Percentiles rank a stretch among this genome's conserved stretches.
These are phyloP conservation scores for Ceratocystis ficicola DNA, from an alignment of 2,329 filamentous ascomycete species.

Conservation along the genomic window DNA sequence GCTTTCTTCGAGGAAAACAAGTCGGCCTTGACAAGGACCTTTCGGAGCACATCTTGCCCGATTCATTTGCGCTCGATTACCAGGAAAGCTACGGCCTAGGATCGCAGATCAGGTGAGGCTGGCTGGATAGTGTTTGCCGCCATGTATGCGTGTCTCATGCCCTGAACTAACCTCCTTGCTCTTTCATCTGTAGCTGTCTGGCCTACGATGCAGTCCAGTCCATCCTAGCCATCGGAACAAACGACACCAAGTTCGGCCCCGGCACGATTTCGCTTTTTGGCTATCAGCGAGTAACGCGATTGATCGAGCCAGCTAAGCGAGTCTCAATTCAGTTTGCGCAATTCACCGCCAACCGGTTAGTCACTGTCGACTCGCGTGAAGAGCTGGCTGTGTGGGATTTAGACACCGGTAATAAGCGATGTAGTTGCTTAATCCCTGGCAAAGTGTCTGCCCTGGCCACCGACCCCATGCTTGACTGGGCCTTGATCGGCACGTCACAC, in stretches of 20 bases:
- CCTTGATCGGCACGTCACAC: slow-evolving; percentile 67
- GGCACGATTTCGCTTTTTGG: slow-evolving; percentile 87
- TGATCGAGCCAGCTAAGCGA: slow-evolving; percentile 56
- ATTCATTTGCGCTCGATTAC: slow-evolving; percentile 73
- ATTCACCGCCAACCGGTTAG: slow-evolving; percentile 74
- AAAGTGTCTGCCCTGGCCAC: slow-evolving; percentile 61
- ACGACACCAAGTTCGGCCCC: slow-evolving; percentile 70
- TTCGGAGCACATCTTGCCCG: slow-evolving; percentile 64
- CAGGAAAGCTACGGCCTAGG: slow-evolving; percentile 73
- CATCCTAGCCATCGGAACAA: slow-evolving; percentile 81
- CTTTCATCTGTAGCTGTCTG: slow-evolving; percentile 53
- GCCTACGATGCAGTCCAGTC: slow-evolving; percentile 92
- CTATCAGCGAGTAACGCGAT: slow-evolving; percentile 64
- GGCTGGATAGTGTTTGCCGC: slow-evolving; percentile 21
- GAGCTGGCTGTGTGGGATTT: slow-evolving; percentile 78
- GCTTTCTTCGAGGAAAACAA: slow-evolving; percentile 85
- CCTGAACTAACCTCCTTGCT: slow-evolving; percentile 18
- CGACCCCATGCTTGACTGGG: slow-evolving; percentile 89
- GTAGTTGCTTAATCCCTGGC: slow-evolving; percentile 64
- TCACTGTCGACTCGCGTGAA: slow-evolving; percentile 75
- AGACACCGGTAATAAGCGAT: slow-evolving; percentile 52
- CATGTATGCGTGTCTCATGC: background rate
- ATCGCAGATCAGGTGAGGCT: slow-evolving; percentile 51
- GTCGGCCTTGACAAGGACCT: slow-evolving; percentile 85
- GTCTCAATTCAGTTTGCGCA: slow-evolving; percentile 66